phyloP scores from a whole-genome alignment of 371 early-diverging fungal species.

The Lichtheimia ornata region DNA sequence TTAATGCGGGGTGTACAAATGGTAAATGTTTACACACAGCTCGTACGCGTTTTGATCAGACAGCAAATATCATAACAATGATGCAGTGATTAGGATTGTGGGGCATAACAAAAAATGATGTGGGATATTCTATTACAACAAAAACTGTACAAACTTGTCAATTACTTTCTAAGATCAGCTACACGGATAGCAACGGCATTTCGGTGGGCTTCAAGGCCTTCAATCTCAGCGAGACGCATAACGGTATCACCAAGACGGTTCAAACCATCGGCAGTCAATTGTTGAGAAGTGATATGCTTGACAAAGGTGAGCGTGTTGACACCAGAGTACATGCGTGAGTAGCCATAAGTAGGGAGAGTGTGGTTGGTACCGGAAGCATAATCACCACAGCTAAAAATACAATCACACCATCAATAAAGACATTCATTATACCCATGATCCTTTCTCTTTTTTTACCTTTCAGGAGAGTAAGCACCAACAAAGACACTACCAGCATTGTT shows the following conservation, averaged over 20 bases:
- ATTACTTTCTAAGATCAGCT: slow-evolving; percentile 58
- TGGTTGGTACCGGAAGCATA: slow-evolving; percentile 99
- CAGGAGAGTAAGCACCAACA: slow-evolving; percentile 94
- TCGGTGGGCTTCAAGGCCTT: slow-evolving; percentile 94
- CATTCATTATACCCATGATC: not conserved
- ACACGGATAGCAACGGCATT: slow-evolving; percentile 94
- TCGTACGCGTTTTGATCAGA: too few species aligned
- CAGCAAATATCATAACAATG: too few species aligned
- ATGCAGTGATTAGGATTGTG: too few species aligned
- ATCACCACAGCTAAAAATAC: slow-evolving; percentile 83
- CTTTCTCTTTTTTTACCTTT: slow-evolving; percentile 57
- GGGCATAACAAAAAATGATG: too few species aligned
- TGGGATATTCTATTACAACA: too few species aligned
- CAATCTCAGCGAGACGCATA: slow-evolving; percentile 90
- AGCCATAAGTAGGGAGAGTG: slow-evolving; percentile 97
- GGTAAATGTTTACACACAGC: too few species aligned
- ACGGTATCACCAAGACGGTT: slow-evolving; percentile 85
- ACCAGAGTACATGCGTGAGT: slow-evolving; percentile 96
- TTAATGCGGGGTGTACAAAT: too few species aligned
- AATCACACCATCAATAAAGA: slow-evolving; percentile 1
- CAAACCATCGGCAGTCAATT: slow-evolving; percentile 87
- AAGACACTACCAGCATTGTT: slow-evolving; percentile 95
- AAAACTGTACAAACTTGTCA: too few species aligned
- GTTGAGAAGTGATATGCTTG: slow-evolving; percentile 95
- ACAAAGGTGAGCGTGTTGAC: slow-evolving; percentile 93